Evolutionary conservation across 1,284 basidiomycete genomes (phyloP).

Genomic region (Cryptococcus sp.): DNA sequence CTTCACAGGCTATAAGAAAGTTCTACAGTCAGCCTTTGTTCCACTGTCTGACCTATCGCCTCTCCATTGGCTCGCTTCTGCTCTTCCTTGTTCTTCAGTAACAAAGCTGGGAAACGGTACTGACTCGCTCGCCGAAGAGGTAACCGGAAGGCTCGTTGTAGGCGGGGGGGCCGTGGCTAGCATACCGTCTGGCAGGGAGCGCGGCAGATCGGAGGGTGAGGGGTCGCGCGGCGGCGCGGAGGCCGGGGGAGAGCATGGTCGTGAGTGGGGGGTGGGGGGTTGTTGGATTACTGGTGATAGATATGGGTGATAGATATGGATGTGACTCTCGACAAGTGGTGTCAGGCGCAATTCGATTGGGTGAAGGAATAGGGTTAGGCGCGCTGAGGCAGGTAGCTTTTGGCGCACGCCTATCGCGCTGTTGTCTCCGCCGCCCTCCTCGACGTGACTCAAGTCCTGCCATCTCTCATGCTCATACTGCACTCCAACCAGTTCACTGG

Average conservation of each 20-base stretch:
- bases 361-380: not conserved
- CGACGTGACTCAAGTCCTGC: no score
- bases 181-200: conserved; percentile 30
- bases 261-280: not conserved
- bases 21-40: not conserved
- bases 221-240: conserved; percentile 6
- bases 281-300: not conserved
- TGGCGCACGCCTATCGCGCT: no score
- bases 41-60: not conserved
- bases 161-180: conserved; percentile 73
- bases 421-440: no score
- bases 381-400: not conserved
- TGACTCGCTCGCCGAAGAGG: conserved; percentile 83
- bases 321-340: not conserved
- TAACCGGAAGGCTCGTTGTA: conserved; percentile 86
- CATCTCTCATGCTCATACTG: no score
- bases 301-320: not conserved
- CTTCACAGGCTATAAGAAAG: conserved; percentile 17
- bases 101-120: conserved; percentile 21
- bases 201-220: conserved; percentile 1
- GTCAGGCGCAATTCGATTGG: not conserved
- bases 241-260: conserved; percentile 9
- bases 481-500: no score
- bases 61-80: not conserved
- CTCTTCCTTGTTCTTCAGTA: not conserved